phyloP scores from a whole-genome alignment of 768 basidiomycete species.

The Lactarius sp. region DNA sequence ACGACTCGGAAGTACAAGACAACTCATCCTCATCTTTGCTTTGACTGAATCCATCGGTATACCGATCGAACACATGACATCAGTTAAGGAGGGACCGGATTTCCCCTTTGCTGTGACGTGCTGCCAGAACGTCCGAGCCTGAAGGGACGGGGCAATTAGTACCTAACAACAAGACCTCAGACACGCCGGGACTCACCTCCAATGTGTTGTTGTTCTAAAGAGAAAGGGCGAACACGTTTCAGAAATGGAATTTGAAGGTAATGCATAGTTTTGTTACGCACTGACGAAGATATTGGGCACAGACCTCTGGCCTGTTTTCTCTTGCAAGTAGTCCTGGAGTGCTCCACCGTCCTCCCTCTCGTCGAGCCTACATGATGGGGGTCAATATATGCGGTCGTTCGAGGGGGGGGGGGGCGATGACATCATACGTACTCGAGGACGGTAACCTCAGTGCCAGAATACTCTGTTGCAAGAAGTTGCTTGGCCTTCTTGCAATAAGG shows the following conservation, averaged over 20 bases:
- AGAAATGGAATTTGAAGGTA: neutral
- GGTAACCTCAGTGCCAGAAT: constrained; percentile 28
- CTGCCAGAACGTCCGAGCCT: neutral
- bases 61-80: neutral
- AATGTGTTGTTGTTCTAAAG: constrained; percentile 45
- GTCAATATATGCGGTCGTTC: neutral
- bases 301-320: constrained; percentile 64
- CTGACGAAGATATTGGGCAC: constrained; percentile 78
- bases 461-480: constrained; percentile 31
- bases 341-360: constrained; percentile 47
- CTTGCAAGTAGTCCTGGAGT: constrained; percentile 60
- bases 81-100: constrained; percentile 6
- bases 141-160: neutral
- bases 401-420: neutral
- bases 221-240: neutral
- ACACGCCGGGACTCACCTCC: constrained; percentile 38
- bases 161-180: neutral
- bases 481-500: constrained; percentile 41
- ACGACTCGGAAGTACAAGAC: too few species aligned
- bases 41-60: neutral
- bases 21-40: neutral
- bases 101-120: neutral
- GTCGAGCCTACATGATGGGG: constrained; percentile 45
- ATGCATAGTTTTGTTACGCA: constrained; percentile 30
- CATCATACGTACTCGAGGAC: constrained; percentile 33